Base-by-base conservation (phyloP, 2,329 filamentous ascomycete genomes). In the Penicillium sp. region DNA sequence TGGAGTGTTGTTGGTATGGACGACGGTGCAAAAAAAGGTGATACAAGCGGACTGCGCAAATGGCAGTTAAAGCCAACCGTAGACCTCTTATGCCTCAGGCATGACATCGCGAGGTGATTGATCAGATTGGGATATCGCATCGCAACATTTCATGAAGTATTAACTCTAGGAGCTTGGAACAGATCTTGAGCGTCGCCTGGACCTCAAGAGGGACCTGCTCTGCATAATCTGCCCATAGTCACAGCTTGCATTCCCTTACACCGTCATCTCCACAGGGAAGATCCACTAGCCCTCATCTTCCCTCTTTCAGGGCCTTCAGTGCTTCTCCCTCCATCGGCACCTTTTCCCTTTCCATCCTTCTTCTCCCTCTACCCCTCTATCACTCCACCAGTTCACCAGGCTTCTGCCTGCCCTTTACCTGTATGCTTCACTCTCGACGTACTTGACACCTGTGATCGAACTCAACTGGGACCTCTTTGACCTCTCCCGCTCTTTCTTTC, bases 11-110 rank as follows among this genome's bases (percentile, higher is more conserved):
- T 50, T 47, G 53, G 52, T 53, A 51, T 34, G 54, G 52, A 53
- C 46, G 42, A 34, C 41, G 52, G 45, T 55, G 56, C 62, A 68
- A 70, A 70, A 70, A 70, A 69, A 65, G 65, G 36, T 39, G 36
- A 39, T 60, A 26, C 47, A 59, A 54, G 56, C 57, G 59, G 58
- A 53, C 45, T 64, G 64, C 68, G 52, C 31, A 43, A 29, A 13
- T 56, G 66, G 67, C 57, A 8, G 49, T 3, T 53, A 15, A n/a
- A 29, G 55, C 1, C 23, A 15, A 26, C 65, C 62, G 60, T 61
- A 65, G 33, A 16, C 34, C 7, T 26, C 5, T 26, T 4, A 26
- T 24, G 41, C 41, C 41, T 42, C 13, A 47, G 52, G 52, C 55
- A 57, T 28, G 12, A 44, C 43, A 49, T 59, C 54, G 57, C 49